Evolutionary conservation across 768 basidiomycete genomes (phyloP).

Genomic region (Myochromella boudieri): DNA sequence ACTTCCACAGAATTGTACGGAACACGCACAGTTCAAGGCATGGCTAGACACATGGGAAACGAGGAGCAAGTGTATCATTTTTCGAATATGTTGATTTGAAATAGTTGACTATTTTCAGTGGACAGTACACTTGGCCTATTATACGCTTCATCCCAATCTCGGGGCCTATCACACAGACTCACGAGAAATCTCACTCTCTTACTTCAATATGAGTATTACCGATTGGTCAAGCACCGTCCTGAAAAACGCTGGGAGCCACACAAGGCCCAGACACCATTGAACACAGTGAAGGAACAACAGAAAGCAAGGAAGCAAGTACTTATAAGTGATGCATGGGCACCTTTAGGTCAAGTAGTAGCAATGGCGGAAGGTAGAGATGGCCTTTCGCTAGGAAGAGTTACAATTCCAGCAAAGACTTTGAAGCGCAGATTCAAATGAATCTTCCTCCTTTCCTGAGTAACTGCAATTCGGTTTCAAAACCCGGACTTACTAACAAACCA

Average conservation of each 20-base stretch:
- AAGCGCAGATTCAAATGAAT: constrained; percentile 15
- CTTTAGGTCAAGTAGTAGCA: constrained; percentile 51
- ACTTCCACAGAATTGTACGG: constrained; percentile 17
- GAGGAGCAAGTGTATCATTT: constrained; percentile 43
- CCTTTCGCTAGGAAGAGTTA: constrained; percentile 50
- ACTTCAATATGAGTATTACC: constrained; percentile 32
- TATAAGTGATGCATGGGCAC: constrained; percentile 40
- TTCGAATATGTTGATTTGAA: neutral
- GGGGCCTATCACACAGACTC: constrained; percentile 60
- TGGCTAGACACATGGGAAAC: constrained; percentile 57
- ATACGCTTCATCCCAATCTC: constrained; percentile 58
- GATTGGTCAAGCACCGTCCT: constrained; percentile 18
- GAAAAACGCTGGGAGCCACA: constrained; percentile 40
- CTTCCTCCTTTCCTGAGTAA: neutral
- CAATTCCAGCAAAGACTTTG: constrained; percentile 6
- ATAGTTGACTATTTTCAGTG: constrained; percentile 39
- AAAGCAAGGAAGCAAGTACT: constrained; percentile 21
- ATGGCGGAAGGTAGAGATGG: constrained; percentile 59
- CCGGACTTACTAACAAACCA: no score
- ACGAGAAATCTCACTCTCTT: constrained; percentile 55
- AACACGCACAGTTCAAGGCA: constrained; percentile 29
- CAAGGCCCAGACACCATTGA: constrained; percentile 4
- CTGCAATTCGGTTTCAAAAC: neutral
- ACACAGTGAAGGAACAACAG: constrained; percentile 15
- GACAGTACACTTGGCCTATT: constrained; percentile 66